Evolutionary conservation across 108 stramenopile genomes (phyloP).

Genomic region (Discostella stelligeroides): DNA sequence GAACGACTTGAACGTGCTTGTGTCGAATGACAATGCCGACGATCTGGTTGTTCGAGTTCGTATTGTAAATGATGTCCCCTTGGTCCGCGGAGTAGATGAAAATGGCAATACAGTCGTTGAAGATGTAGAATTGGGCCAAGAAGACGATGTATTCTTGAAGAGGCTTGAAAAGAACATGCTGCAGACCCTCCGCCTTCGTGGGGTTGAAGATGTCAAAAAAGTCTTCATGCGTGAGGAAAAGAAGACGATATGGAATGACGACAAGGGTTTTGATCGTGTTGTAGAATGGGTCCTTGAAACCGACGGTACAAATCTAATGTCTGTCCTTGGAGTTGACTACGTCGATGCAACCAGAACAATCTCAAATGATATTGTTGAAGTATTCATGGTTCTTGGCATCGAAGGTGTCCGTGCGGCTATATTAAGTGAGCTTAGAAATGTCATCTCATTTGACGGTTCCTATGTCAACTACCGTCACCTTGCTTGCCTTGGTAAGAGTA

Average conservation of each 20-base stretch:
- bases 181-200: constrained; percentile 85
- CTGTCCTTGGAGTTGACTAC: constrained; percentile 90
- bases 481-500: constrained; percentile 64
- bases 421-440: constrained; percentile 83
- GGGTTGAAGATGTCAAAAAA: constrained; percentile 93
- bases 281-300: constrained; percentile 97
- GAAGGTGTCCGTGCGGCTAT: constrained; percentile 94
- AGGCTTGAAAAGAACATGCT: constrained; percentile 93
- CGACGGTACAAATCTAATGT: constrained; percentile 96
- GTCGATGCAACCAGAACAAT: constrained; percentile 93
- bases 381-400: constrained; percentile 93
- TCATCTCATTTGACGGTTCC: constrained; percentile 95
- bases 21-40: constrained; percentile 93
- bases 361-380: constrained; percentile 97
- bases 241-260: constrained; percentile 86
- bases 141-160: constrained; percentile 94
- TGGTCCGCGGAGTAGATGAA: constrained; percentile 73
- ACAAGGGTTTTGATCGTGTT: constrained; percentile 76
- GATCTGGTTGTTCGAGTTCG: constrained; percentile 90
- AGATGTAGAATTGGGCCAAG: constrained; percentile 83
- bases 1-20: constrained; percentile 85
- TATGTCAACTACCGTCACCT: constrained; percentile 99
- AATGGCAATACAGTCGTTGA: constrained; percentile 69
- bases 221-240: constrained; percentile 94
- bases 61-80: constrained; percentile 86